Base-by-base conservation (phyloP, 2,329 filamentous ascomycete species). In the Pseudogymnoascus sp. region DNA sequence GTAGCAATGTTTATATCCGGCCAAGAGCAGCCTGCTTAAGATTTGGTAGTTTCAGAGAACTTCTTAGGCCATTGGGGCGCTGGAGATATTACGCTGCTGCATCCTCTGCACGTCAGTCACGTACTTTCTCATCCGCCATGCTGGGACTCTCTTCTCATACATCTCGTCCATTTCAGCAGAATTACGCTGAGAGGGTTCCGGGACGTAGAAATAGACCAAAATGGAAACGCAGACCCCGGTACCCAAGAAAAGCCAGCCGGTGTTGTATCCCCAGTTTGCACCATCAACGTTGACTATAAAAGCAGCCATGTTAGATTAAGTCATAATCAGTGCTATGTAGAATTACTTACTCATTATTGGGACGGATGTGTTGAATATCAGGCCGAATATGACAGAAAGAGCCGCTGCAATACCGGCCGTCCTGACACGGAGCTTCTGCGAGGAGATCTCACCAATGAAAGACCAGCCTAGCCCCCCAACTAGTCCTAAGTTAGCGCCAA, bases 101-200 rank as follows among this genome's bases (percentile, higher is more conserved):
- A 22, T n/a, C 14, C 15, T 39, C 58, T 63, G 60, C 18, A 66
- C 43, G 38, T 66, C 63, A 1, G 65, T 67, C 2, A 65, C 62
- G 20, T 65, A 64, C 11, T 61, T 65, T 5, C 57, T 60, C 65
- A 67, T 67, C 33, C 57, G 61, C 61, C 66, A 62, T 1, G 67
- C 60, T 11, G 65, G 63, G 18, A 68, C 63, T 1, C 60, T 57
- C 50, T 66, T 66, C 53, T 66, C 64, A 37, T 64, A 68, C 59
- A 68, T 63, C 62, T 68, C 67, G 35, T 68, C 67, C 57, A 68
- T 53, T 60, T 68, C 67, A 41, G 67, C 67, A 15, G 62, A 25
- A 59, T 66, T 67, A 35, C 66, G 65, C 41, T 57, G 62, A 8
- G 66, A 63, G n/a, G 66, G 64, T 60, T 68, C 66, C 8, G 66